Base-by-base conservation (phyloP, 768 basidiomycete species). In the Russula brevipes region DNA sequence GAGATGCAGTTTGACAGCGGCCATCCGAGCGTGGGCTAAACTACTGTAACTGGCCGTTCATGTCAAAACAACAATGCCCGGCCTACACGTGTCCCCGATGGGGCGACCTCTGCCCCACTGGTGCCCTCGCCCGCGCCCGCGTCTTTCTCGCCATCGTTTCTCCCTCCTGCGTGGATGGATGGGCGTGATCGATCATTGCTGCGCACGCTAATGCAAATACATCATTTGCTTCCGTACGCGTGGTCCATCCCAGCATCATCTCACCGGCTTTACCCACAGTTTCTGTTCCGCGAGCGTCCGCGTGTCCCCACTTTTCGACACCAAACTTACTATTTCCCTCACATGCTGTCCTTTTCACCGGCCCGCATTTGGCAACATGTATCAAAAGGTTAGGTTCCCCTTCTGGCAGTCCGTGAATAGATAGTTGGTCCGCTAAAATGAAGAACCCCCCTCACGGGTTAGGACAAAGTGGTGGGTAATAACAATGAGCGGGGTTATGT, bases 281-380 rank as follows among this genome's bases (percentile, higher is more conserved):
- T 66, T 54, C 58, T 44, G 17, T 64, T 64, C 63, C 63, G 63
- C 63, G 63, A 64, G 17, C 46, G 16, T 60, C 63, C 63, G 63
- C 63, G 52, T 30, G 19, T 46, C 65, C 30, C 60, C 59, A 64
- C 55, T 54, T 59, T 38, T 31, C 53, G 19, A 36, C 14, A 57
- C 56, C 11, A 39, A 24, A 24, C 24, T 24, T 24, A 24, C 24
- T 24, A 24, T 24, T 30, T 51, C 45, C 24, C 8, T 8, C 36
- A 38, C 7, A 17, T 14, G 54, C 53, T 38, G 53, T 41, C 35
- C 33, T 1, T 24, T 45, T 61, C 55, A 9, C 56, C 50, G 56
- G 6, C 36, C 42, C 44, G 2, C 0, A 35, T 47, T 46, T 54
- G 57, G 51, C 17, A 59, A 63, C 31, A 50, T 42, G 47, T 35